phyloP scores from a whole-genome alignment of 805 yeast genomes.

The Metschnikowia matae region DNA sequence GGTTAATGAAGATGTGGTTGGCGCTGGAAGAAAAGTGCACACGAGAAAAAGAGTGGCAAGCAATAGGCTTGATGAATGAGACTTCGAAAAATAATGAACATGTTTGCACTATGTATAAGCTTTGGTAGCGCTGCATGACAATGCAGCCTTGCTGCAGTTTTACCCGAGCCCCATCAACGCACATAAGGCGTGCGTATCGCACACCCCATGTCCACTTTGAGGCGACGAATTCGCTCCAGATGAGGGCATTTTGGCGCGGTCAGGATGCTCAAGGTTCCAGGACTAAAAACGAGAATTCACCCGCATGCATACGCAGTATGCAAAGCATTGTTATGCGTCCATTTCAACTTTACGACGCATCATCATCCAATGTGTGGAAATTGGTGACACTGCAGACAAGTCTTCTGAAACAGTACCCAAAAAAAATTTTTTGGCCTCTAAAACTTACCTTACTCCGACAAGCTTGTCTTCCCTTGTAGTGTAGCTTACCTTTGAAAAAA shows the following conservation, averaged over 20 bases:
- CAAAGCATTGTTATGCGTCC: conserved; percentile 2
- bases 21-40: background rate
- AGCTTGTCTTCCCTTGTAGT: too few relatives aligned
- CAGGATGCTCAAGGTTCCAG: conserved; percentile 1
- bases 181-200: background rate
- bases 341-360: conserved; percentile 3
- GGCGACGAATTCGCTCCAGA: background rate
- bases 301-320: conserved; percentile 5
- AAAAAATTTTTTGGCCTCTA: background rate
- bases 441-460: too few relatives aligned
- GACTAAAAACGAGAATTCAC: conserved; percentile 3
- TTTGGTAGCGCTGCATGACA: conserved; percentile 4
- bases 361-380: conserved; percentile 3
- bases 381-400: background rate
- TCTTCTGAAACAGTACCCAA: background rate
- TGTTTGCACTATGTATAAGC: conserved; percentile 6
- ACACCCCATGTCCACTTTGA: background rate
- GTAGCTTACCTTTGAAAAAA: background rate
- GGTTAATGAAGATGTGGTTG: background rate
- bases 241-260: background rate
- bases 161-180: conserved; percentile 4
- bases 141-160: conserved; percentile 3
- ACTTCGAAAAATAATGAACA: conserved; percentile 6
- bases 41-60: conserved; percentile 4
- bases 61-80: conserved; percentile 1